Evolutionary conservation across 2,329 filamentous ascomycete genomes (phyloP), one percentile per base, ranked within the genome.

Genomic region (Fusarium brachygibbosum): DNA sequence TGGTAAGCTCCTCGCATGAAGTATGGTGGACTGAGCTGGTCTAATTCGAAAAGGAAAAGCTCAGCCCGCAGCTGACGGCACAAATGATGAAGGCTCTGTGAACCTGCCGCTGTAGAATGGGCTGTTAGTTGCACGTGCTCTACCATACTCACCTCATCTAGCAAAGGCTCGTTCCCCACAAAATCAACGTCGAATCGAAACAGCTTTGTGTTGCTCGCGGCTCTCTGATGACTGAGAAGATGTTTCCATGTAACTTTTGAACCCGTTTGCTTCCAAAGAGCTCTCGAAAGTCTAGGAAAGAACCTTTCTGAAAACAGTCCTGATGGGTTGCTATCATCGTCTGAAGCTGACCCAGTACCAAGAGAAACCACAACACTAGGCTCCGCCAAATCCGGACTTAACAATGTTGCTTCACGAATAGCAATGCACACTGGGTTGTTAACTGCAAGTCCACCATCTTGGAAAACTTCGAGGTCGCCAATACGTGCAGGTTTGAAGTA

Each of bases 341-440:
- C 38, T 16, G 35, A 49, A 25, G 63, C 51, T 23, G 41, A 53
- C 12, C 71, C 66, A 7, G 68, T 73, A 8, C 66, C 58, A 25
- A 68, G 32, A 8, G 58, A 73, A 32, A 64, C 65, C n/a, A 72
- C 51, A 21, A 73, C 31, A 51, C 69, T 72, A n/a, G 62, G 63
- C n/a, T 71, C 40, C 7, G 44, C 37, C 23, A 49, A 29, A 37
- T 64, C 31, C 12, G 50, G 50, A 46, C 60, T 57, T 23, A 70
- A 41, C 4, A 49, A 52, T 14, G 48, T 62, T 16, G 61, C 54
- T 46, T 73, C 67, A 19, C 66, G 41, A 16, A 72, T n/a, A 13
- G 65, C 60, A 28, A 73, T 73, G 11, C 45, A 62, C 16, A 58
- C 66, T 3, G 62, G 71, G 48, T 73, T 73, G 48, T 73, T 73